Evolutionary conservation across 2,329 filamentous ascomycete genomes (phyloP), one percentile per base, ranked within the genome.

Genomic region (Penicillium sp.): DNA sequence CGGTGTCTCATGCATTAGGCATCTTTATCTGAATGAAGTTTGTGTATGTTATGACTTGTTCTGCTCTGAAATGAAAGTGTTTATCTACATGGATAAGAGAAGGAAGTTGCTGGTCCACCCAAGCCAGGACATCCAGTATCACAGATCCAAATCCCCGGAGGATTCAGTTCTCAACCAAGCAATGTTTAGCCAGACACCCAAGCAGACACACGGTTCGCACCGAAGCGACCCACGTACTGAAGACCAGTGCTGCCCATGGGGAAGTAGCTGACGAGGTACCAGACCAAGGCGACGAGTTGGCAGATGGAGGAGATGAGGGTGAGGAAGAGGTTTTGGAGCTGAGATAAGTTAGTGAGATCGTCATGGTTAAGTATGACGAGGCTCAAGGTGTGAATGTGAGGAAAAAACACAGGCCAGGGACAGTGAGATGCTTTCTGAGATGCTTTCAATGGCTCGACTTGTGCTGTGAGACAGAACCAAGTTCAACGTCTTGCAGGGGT

Each of bases 241-340:
- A 98, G 75, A 37, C 93, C 89, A 47, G 86, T 88, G 49, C 88
- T 88, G 35, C 93, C 93, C 91, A 97, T 95, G 24, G 93, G 93
- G 65, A 97, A 97, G 72, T 98, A 98, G 73, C 89, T 95, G 70
- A 97, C 84, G 41, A 96, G 79, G 73, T 97, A 97, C 92, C 92
- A 97, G 41, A 89, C 58, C 56, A 97, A 77, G 55, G 87, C 88
- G 46, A 85, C 84, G 47, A 97, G 78, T 69, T 98, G 93, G 60
- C 91, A 75, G 52, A 96, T 79, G 54, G 89, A 84, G 20, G 90
- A 87, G 56, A 96, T 75, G 47, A 97, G 77, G 13, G 93, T 97
- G 57, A 97, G 81, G 54, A 95, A 73, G 35, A 88, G 90, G 67
- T 80, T 92, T 68, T 87, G 87, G 58, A 95, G 83, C 90, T 95